These are phyloP conservation scores for Amylocystis lapponica DNA, from an alignment of 768 basidiomycete genomes.

Conservation along the genomic window DNA sequence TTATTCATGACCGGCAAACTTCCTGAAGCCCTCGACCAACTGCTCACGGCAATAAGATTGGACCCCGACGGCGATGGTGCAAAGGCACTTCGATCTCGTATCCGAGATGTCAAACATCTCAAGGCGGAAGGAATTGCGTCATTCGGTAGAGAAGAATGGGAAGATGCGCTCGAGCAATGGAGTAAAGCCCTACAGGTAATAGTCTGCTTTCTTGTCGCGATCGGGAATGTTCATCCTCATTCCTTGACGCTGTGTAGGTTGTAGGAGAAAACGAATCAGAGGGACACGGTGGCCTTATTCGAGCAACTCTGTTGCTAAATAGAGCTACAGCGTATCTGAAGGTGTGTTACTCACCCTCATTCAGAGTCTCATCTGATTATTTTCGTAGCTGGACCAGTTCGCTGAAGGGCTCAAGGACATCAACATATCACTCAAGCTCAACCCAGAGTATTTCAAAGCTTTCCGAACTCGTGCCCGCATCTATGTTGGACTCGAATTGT, in stretches of 20 bases:
- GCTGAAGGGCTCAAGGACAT: constrained; percentile 65
- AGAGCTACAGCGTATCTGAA: constrained; percentile 73
- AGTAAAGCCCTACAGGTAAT: constrained; percentile 59
- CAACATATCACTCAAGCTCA: constrained; percentile 52
- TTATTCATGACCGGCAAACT: constrained; percentile 67
- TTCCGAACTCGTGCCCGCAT: constrained; percentile 77
- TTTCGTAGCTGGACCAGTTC: constrained; percentile 59
- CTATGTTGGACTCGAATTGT: constrained; percentile 62
- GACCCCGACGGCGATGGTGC: constrained; percentile 71
- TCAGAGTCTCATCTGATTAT: background rate
- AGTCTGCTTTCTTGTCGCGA: too few relatives aligned
- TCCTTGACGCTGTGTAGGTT: constrained; percentile 42
- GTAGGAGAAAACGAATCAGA: constrained; percentile 64
- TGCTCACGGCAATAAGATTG: constrained; percentile 55
- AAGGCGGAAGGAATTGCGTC: constrained; percentile 75
- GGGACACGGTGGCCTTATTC: constrained; percentile 68
- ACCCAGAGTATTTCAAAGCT: constrained; percentile 69
- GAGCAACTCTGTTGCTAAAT: constrained; percentile 70
- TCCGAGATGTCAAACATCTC: constrained; percentile 66
- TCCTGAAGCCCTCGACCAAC: constrained; percentile 61
- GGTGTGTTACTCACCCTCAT: constrained; percentile 32
- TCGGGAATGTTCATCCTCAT: too few relatives aligned
- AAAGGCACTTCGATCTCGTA: constrained; percentile 57
- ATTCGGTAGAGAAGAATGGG: constrained; percentile 51
- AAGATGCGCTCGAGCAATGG: constrained; percentile 65